Conservation (phyloP, 2,329 filamentous ascomycete genomes). For the Cadophora luteo-olivacea region DNA sequence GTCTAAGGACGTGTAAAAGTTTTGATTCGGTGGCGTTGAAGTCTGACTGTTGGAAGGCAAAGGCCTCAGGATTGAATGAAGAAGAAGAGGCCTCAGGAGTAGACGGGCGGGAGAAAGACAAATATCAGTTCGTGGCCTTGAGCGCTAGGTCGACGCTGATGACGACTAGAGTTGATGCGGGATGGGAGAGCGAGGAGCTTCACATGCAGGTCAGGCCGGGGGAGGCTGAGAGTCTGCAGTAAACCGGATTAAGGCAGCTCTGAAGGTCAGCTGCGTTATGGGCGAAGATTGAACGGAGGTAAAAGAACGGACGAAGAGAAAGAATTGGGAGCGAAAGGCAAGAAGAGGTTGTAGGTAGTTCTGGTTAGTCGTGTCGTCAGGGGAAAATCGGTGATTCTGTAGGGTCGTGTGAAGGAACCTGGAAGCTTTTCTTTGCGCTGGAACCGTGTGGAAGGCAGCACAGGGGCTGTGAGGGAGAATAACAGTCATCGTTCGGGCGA, state of each 20-base stretch:
- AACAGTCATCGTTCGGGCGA: conserved; percentile 19
- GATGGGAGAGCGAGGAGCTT: conserved; percentile 26
- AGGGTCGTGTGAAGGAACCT: neutral
- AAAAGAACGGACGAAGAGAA: conserved; percentile 13
- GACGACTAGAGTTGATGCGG: conserved; percentile 35
- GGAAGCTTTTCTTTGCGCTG: neutral
- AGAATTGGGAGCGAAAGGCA: neutral
- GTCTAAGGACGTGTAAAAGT: conserved; percentile 2
- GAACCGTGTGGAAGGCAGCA: conserved; percentile 10
- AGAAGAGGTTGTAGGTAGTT: no score
- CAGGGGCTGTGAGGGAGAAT: neutral
- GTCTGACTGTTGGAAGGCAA: conserved; percentile 24
- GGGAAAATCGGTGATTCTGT: conserved; percentile 1
- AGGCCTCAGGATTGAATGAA: conserved; percentile 29
- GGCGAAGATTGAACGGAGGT: conserved; percentile 8
- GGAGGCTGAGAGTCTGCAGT: conserved; percentile 8
- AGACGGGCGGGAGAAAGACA: conserved; percentile 15
- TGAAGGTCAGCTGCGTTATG: conserved; percentile 8
- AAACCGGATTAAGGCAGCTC: conserved; percentile 3
- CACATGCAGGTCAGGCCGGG: conserved; percentile 27
- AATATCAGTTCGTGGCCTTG: conserved; percentile 33
- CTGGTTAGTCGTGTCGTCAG: neutral
- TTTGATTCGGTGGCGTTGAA: conserved; percentile 12
- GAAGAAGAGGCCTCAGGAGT: conserved; percentile 25
- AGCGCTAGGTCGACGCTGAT: conserved; percentile 33